A percentile compares a stretch with the other conserved stretches of the same genome.
Conservation (phyloP, 129 eudicot genomes). For the Lonicera japonica region DNA sequence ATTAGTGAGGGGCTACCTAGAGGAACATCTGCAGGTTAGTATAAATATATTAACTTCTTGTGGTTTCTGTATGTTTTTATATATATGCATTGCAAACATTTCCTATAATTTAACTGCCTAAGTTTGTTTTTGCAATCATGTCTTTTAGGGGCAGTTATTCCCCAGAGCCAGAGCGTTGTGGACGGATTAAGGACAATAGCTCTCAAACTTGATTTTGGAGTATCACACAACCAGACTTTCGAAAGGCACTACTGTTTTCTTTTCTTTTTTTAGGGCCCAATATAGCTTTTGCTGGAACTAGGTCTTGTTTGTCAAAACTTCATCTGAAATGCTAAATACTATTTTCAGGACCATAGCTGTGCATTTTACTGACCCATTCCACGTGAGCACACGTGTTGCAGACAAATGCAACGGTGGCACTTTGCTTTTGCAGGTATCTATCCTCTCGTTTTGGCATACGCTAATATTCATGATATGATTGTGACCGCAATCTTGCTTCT, state of each 20-base stretch:
- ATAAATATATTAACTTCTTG: not conserved
- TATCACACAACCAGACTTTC: constrained; percentile 74
- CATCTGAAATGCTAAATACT: constrained; percentile 6
- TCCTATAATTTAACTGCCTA: constrained; percentile 7
- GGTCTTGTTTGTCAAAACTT: constrained; percentile 8
- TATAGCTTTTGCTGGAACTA: not conserved
- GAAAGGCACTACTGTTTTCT: constrained; percentile 41
- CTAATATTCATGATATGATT: constrained; percentile 1
- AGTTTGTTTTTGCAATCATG: not conserved
- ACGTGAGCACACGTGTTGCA: constrained; percentile 67
- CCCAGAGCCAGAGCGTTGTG: constrained; percentile 56
- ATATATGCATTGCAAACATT: not conserved
- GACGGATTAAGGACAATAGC: constrained; percentile 82
- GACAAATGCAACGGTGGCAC: constrained; percentile 84
- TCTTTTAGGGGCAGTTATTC: constrained; percentile 35
- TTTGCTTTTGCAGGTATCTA: constrained; percentile 81
- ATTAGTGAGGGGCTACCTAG: constrained; percentile 53
- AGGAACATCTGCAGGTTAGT: constrained; percentile 68
- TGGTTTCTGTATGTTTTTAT: not conserved
- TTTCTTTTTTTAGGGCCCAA: constrained; percentile 7
- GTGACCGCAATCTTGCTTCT: not conserved
- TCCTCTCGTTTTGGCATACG: not conserved
- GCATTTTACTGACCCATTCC: constrained; percentile 93
- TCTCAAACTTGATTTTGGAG: constrained; percentile 91
- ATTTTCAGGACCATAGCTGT: constrained; percentile 68